These are phyloP conservation scores for Fermentozyma sake DNA, from an alignment of 1,139 yeast genomes.

Conservation along the genomic window DNA sequence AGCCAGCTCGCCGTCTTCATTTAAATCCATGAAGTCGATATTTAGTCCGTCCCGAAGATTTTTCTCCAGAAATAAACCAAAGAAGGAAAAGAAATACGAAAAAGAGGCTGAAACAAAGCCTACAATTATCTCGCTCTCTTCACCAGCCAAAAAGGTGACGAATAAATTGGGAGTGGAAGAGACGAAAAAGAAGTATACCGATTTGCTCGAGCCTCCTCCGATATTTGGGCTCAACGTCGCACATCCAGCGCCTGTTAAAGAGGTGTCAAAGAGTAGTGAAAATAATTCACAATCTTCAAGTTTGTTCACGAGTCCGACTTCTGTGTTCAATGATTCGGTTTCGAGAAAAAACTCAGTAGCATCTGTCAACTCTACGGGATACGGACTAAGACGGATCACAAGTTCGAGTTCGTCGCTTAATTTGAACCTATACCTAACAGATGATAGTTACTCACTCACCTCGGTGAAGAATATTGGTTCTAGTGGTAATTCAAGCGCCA, in stretches of 20 bases:
- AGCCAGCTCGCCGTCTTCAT: slow-evolving; percentile 31
- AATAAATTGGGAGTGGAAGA: slow-evolving; percentile 8
- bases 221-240: slow-evolving; percentile 19
- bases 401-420: slow-evolving; percentile 42
- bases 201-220: slow-evolving; percentile 37
- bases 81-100: slow-evolving; percentile 7
- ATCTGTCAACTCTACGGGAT: slow-evolving; percentile 18
- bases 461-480: too few relatives aligned
- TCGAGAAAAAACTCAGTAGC: slow-evolving; percentile 25
- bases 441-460: slow-evolving; percentile 17
- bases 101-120: slow-evolving; percentile 14
- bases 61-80: slow-evolving; percentile 18
- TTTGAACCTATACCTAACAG: slow-evolving; percentile 42
- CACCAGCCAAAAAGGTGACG: slow-evolving; percentile 18
- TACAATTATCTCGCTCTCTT: slow-evolving; percentile 33
- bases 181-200: slow-evolving; percentile 14
- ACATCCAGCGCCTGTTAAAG: background rate
- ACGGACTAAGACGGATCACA: slow-evolving; percentile 31
- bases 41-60: slow-evolving; percentile 34
- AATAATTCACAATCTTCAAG: slow-evolving; percentile 3
- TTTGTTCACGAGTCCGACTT: slow-evolving; percentile 7
- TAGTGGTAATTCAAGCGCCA: too few relatives aligned
- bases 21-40: slow-evolving; percentile 19
- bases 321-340: slow-evolving; percentile 3
- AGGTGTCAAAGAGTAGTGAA: slow-evolving; percentile 4